A percentile compares a stretch with the other conserved stretches of the same genome.
Conservation (phyloP, 805 yeast genomes). For the Saccharomycopsis fermentans region DNA sequence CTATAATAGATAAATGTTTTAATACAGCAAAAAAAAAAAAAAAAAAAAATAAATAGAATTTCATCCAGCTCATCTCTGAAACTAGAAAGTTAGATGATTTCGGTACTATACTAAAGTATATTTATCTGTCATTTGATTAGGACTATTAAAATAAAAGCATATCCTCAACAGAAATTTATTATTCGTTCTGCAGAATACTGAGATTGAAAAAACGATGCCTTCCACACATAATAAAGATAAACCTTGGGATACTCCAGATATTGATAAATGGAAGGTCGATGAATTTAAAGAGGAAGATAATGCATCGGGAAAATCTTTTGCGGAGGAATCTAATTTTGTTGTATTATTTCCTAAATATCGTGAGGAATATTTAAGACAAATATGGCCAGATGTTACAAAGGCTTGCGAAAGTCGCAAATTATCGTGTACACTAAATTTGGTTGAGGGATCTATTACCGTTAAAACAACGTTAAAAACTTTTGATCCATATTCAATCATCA, state of each 20-base stretch:
- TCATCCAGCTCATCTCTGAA: not conserved
- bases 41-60: not conserved
- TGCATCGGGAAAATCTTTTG: constrained; percentile 73
- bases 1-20: too few species aligned
- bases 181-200: not conserved
- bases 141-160: too few species aligned
- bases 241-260: constrained; percentile 96
- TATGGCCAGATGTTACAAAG: constrained; percentile 90
- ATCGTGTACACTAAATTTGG: constrained; percentile 78
- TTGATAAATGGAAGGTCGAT: constrained; percentile 85
- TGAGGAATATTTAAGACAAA: constrained; percentile 75
- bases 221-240: constrained; percentile 90
- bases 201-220: constrained; percentile 44
- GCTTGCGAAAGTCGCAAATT: constrained; percentile 64
- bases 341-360: constrained; percentile 94
- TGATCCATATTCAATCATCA: constrained; percentile 88
- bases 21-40: too few species aligned
- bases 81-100: too few species aligned
- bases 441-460: constrained; percentile 96
- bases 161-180: too few species aligned
- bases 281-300: constrained; percentile 88
- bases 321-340: constrained; percentile 95
- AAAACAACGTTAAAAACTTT: constrained; percentile 90
- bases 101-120: too few species aligned
- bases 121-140: too few species aligned